Conservation (phyloP, 2,329 filamentous ascomycete species). For the Penicillium sp. region DNA sequence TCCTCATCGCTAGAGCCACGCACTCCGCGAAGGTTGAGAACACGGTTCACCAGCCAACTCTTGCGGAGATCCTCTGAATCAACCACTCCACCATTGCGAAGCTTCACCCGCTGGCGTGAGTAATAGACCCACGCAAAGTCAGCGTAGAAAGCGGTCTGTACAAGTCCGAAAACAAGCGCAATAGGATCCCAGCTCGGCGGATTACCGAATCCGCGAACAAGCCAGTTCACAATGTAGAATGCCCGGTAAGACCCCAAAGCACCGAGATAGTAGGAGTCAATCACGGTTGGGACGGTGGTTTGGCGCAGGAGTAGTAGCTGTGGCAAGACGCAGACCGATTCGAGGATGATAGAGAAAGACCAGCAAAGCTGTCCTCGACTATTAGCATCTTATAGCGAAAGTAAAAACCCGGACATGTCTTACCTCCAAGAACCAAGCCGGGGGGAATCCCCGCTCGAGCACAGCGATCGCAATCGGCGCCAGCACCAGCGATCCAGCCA, state of each 20-base stretch:
- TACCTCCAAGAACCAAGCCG: slow-evolving; percentile 43
- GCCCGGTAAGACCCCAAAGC: slow-evolving; percentile 84
- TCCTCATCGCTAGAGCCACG: slow-evolving; percentile 39
- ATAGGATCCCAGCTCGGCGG: slow-evolving; percentile 64
- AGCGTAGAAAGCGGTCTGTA: slow-evolving; percentile 86
- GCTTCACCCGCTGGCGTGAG: slow-evolving; percentile 88
- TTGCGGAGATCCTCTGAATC: slow-evolving; percentile 85
- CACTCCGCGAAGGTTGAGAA: slow-evolving; percentile 60
- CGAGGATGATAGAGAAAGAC: slow-evolving; percentile 88
- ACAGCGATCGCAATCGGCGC: slow-evolving; percentile 74
- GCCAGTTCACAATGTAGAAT: slow-evolving; percentile 92
- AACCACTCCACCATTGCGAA: slow-evolving; percentile 82
- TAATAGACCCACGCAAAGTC: slow-evolving; percentile 99
- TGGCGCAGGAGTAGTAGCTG: slow-evolving; percentile 90
- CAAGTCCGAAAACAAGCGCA: slow-evolving; percentile 79
- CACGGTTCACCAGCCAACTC: slow-evolving; percentile 78
- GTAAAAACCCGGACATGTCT: not conserved
- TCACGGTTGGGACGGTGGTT: slow-evolving; percentile 92
- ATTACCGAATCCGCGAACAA: slow-evolving; percentile 64
- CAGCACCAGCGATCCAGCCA: slow-evolving; percentile 64
- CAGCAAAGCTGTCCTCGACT: slow-evolving; percentile 67
- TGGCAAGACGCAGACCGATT: slow-evolving; percentile 86
- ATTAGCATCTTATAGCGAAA: slow-evolving; percentile 2
- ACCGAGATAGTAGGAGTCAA: slow-evolving; percentile 93
- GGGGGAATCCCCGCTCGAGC: slow-evolving; percentile 57